phyloP scores from a whole-genome alignment of 2,329 filamentous ascomycete genomes.

The Parastagonospora avenae region DNA sequence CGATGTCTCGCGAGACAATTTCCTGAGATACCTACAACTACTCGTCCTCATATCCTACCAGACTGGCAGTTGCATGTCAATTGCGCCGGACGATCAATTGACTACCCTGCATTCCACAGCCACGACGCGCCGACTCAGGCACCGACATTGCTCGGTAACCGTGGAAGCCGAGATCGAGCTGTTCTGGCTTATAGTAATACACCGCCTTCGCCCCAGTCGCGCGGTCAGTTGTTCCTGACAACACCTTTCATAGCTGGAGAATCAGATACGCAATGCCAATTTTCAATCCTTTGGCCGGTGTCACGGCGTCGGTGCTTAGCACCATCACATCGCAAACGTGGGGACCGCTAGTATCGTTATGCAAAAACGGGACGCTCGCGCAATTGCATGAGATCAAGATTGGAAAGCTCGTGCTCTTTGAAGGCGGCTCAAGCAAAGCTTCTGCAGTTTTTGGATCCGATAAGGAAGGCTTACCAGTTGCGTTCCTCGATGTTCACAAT shows the following conservation, averaged over 20 bases:
- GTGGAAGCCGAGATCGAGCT: conserved; percentile 1
- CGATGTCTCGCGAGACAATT: neutral
- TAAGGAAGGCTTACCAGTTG: conserved; percentile 49
- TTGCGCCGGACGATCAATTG: neutral
- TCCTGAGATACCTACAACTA: neutral
- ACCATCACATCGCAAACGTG: conserved; percentile 54
- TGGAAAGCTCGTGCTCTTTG: conserved; percentile 53
- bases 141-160: neutral
- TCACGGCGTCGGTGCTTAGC: conserved; percentile 48
- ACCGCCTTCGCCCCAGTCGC: neutral
- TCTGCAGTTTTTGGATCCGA: conserved; percentile 51
- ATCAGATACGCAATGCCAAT: conserved; percentile 38
- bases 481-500: conserved; percentile 65
- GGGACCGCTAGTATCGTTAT: conserved; percentile 54
- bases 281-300: conserved; percentile 42
- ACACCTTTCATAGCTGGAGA: neutral
- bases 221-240: too few species aligned
- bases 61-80: neutral
- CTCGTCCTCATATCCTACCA: neutral
- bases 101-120: neutral
- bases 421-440: conserved; percentile 51
- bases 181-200: neutral
- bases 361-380: conserved; percentile 52
- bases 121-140: neutral
- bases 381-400: conserved; percentile 53